Evolutionary conservation across 371 early-diverging fungal species (phyloP), one percentile per base, ranked within the genome.

Genomic region (Actinomortierella ambigua): DNA sequence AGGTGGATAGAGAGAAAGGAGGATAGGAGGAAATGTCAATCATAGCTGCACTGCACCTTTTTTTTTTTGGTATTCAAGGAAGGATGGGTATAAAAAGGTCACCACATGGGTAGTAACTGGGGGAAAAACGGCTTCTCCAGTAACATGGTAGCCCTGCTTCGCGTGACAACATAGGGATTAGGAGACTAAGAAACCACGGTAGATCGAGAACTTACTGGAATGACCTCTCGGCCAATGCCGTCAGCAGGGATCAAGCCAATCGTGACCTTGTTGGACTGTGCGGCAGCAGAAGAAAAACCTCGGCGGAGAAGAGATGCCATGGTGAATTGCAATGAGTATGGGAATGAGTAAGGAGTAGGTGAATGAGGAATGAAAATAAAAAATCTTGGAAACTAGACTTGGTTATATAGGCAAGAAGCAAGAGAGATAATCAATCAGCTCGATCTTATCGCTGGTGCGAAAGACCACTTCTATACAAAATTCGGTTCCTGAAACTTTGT

Each of bases 231-330:
- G 59, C 97, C 97, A 58, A 97, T 97, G 56, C 98, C 97, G 76
- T 97, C 98, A 46, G 93, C 97, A 26, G 96, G 95, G 68, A 96
- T 93, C 61, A 97, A 80, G 18, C 94, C 97, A 65, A 96, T 93
- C 55, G 88, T 95, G 55, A 91, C 79, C 26, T 83, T 71, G 62
- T 84, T 84, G 52, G 81, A 68, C 18, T 77, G 53, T 39, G 69
- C 59, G 55, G 79, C 63, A 58, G 82, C 70, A 23, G 82, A 79
- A 47, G 83, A 69, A 47, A 88, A 79, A 27, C 79, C 66, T 40
- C 86, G 86, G 53, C 84, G 82, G 59, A 85, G 69, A 47, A 84
- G 52, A 29, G 73, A 51, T 15, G 71, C 70, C 78, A 75, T 71
- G 22, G 7, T 62, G 22, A 11, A 9, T 27, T 62, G 22, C 34